Percentiles rank a stretch among this genome's conserved stretches.
These are phyloP conservation scores for Castanea sativa DNA, from an alignment of 306 rosid species.

Conservation along the genomic window DNA sequence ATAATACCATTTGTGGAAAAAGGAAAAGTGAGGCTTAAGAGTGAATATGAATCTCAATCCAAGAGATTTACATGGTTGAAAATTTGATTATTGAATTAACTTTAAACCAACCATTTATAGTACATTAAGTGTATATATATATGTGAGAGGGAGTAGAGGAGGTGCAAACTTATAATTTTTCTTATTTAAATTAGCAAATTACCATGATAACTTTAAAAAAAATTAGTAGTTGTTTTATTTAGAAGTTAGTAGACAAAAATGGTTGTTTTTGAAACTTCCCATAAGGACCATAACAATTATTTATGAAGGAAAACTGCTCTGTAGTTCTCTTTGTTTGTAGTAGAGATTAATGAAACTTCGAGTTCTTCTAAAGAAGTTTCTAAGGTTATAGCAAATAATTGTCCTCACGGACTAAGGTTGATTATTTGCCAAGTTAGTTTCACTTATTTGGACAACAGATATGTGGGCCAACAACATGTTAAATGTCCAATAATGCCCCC, in stretches of 20 bases:
- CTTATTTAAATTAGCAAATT: neutral
- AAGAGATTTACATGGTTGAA: neutral
- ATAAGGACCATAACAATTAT: neutral
- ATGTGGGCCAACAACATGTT: neutral
- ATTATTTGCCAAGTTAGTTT: neutral
- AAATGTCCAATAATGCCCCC: neutral
- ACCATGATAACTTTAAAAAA: neutral
- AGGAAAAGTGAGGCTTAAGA: no score
- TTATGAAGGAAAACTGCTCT: neutral
- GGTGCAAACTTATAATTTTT: neutral
- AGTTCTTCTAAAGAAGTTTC: neutral
- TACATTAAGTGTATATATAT: neutral
- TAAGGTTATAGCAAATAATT: neutral
- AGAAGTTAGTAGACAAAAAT: neutral
- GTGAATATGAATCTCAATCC: neutral
- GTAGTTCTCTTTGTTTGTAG: neutral
- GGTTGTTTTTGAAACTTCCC: neutral
- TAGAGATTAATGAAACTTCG: neutral
- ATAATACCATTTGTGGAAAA: no score
- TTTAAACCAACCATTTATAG: neutral
- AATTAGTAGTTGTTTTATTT: neutral
- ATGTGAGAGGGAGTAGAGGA: neutral
- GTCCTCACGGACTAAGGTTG: neutral
- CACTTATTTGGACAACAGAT: neutral
- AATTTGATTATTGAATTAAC: neutral